Evolutionary conservation across 495 filamentous ascomycete genomes (phyloP), one percentile per base, ranked within the genome.

Genomic region (Pyrenopolyporus hunteri): DNA sequence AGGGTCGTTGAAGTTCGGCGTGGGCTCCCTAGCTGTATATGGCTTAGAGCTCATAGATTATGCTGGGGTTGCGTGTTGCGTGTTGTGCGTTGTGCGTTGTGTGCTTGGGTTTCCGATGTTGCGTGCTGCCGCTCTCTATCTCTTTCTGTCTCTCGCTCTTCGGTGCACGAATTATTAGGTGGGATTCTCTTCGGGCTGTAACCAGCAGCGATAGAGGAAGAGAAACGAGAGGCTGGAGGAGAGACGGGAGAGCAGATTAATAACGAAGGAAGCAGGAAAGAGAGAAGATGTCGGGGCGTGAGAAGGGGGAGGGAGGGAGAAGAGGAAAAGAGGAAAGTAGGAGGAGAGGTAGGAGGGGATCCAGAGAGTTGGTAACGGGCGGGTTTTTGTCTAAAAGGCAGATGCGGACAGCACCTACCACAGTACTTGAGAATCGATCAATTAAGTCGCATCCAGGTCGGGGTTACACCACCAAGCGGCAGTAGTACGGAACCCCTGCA

Each of bases 121-220:
- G n/a, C n/a, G n/a, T n/a, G n/a, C n/a, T n/a, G n/a, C n/a, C n/a
- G n/a, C n/a, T n/a, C n/a, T n/a, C n/a, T n/a, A n/a, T n/a, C n/a
- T n/a, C n/a, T n/a, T n/a, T n/a, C n/a, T n/a, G n/a, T n/a, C n/a
- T 52, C 35, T 39, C 35, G n/a, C 13, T 39, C 23, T 13, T 49
- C 43, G n/a, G 75, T 49, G 56, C 55, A 33, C 40, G 62, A 53
- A 66, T 63, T 52, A 60, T 60, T 52, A 57, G 28, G 7, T 6
- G 26, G 26, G 58, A 31, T 59, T 63, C 67, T 72, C 48, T 80
- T 76, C 51, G 76, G 51, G 67, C 78, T 77, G 61, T 76, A 77
- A 47, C 60, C 66, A 54, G 78, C 57, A 56, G 77, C 78, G 57
- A 81, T 72, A 47, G 74, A 66, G 43, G 78, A 51, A 49, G 80